phyloP scores from a whole-genome alignment of 2,329 filamentous ascomycete genomes.

The Alternaria alternata region DNA sequence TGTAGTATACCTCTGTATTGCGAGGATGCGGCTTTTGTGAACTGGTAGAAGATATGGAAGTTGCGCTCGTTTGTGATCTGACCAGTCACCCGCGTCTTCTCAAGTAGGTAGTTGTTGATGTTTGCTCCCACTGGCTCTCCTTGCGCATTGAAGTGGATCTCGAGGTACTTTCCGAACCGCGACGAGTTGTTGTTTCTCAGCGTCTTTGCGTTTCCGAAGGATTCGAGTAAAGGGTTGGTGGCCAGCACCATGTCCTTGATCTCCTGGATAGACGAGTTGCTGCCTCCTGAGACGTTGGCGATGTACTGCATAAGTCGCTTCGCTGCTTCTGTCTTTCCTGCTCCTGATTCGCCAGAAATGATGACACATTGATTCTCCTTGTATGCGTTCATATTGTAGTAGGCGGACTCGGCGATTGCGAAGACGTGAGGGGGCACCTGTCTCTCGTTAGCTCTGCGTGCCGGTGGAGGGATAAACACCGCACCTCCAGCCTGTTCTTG shows the following conservation, averaged over 20 bases:
- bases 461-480: conserved; percentile 7
- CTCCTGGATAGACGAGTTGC: conserved; percentile 85
- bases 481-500: conserved; percentile 88
- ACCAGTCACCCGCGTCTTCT: conserved; percentile 93
- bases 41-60: conserved; percentile 99
- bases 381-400: conserved; percentile 99
- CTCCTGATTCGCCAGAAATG: conserved; percentile 97
- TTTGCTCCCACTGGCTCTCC: conserved; percentile 95
- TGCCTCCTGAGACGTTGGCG: conserved; percentile 90
- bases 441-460: conserved; percentile 22
- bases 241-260: conserved; percentile 99
- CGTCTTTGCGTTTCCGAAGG: conserved; percentile 98
- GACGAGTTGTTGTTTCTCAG: conserved; percentile 99
- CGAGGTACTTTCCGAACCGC: conserved; percentile 96
- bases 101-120: conserved; percentile 96
- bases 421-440: conserved; percentile 91
- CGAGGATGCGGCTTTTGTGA: conserved; percentile 91
- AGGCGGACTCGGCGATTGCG: conserved; percentile 92
- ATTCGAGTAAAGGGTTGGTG: conserved; percentile 95
- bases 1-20: conserved; percentile 70
- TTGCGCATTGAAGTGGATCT: conserved; percentile 91
- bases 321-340: conserved; percentile 97
- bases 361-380: conserved; percentile 99
- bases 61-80: conserved; percentile 96
- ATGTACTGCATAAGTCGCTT: conserved; percentile 99